A percentile compares a stretch with the other conserved stretches of the same genome.
These are phyloP conservation scores for Digitaria exilis DNA, from an alignment of 202 grass and related monocot species.

Conservation along the genomic window DNA sequence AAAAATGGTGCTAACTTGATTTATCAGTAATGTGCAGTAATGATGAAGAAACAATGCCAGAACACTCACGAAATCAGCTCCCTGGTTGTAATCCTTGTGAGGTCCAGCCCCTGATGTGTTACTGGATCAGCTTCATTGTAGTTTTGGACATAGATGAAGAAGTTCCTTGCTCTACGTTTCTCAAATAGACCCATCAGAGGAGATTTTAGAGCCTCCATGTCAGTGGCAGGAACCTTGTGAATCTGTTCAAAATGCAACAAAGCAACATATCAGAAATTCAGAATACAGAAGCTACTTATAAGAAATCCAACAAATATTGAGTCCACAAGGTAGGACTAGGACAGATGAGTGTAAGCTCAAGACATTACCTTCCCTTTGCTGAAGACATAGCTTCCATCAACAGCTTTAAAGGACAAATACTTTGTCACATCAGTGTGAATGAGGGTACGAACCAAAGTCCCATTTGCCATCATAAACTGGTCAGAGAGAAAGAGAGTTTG, in stretches of 20 bases:
- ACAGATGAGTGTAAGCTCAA: slow-evolving; percentile 9
- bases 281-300: neutral
- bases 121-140: slow-evolving; percentile 74
- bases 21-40: neutral
- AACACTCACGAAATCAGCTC: slow-evolving; percentile 65
- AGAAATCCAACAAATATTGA: slow-evolving; percentile 1
- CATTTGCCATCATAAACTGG: slow-evolving; percentile 94
- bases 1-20: neutral
- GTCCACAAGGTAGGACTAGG: slow-evolving; percentile 12
- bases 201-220: slow-evolving; percentile 81
- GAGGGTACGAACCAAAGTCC: slow-evolving; percentile 72
- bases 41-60: neutral
- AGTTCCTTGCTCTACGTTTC: slow-evolving; percentile 74
- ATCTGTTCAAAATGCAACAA: slow-evolving; percentile 49
- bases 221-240: slow-evolving; percentile 78
- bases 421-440: slow-evolving; percentile 90
- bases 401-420: slow-evolving; percentile 82
- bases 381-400: slow-evolving; percentile 83
- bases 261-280: neutral
- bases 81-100: slow-evolving; percentile 66
- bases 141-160: slow-evolving; percentile 84
- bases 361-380: slow-evolving; percentile 79
- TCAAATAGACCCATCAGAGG: slow-evolving; percentile 86
- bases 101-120: slow-evolving; percentile 76
- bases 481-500: slow-evolving; percentile 15